Percentiles rank a stretch among this genome's conserved stretches.
Conservation (phyloP, 495 filamentous ascomycete species). For the Daldinia loculata region DNA sequence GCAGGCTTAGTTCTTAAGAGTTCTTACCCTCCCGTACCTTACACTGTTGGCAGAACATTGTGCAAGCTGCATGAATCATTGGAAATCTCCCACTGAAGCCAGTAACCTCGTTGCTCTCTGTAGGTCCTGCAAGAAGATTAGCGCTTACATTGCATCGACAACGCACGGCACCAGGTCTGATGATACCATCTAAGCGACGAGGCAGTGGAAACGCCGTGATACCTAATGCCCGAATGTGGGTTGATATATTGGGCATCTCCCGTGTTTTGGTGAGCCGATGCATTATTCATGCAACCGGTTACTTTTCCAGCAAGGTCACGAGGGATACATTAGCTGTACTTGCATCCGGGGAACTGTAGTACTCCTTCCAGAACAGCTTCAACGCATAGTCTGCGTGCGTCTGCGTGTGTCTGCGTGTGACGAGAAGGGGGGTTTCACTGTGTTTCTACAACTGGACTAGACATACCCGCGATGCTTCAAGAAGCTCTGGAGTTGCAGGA, state of each 20-base stretch:
- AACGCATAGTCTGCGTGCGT: constrained; percentile 9
- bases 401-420: constrained; percentile 15
- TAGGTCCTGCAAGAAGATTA: constrained; percentile 30
- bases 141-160: constrained; percentile 42
- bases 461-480: not conserved
- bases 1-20: constrained; percentile 1
- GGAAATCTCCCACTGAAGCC: constrained; percentile 15
- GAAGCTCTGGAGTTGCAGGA: constrained; percentile 5
- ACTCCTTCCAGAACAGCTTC: constrained; percentile 14
- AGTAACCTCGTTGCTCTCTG: constrained; percentile 24
- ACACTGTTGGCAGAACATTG: constrained; percentile 13
- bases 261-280: constrained; percentile 26
- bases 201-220: constrained; percentile 20
- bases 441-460: constrained; percentile 16
- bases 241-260: constrained; percentile 35
- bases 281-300: constrained; percentile 28
- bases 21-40: not conserved
- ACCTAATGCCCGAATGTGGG: constrained; percentile 21
- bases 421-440: constrained; percentile 2
- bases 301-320: constrained; percentile 22
- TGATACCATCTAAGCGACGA: constrained; percentile 33
- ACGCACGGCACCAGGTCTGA: constrained; percentile 34
- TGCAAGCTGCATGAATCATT: constrained; percentile 8
- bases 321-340: constrained; percentile 24
- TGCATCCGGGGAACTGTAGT: constrained; percentile 17